Base-by-base conservation (phyloP, 2,329 filamentous ascomycete genomes). In the Sclerotinia subarctica region DNA sequence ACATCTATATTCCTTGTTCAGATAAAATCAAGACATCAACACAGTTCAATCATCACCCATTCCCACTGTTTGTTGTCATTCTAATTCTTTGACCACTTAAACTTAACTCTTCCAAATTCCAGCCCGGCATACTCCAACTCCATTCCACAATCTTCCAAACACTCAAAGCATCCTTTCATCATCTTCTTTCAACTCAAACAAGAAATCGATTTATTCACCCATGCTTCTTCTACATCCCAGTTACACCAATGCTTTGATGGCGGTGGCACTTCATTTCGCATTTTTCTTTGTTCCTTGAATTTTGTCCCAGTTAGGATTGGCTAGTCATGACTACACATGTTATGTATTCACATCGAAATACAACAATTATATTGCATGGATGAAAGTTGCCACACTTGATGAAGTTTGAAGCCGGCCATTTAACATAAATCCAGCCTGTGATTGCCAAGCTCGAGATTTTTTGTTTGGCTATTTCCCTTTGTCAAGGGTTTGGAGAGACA, bases 241-340 rank as follows among this genome's bases (percentile, higher is more conserved):
- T 38, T 51, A 24, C 46, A 26, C 32, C n/a, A 26, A 11, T 26
- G 0, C 17, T 15, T 29, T 21, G 5, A 19, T 29, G 56, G 56
- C 38, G 56, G 38, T 29, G 24, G 5, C 29, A 46, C 24, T 44
- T 38, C 29, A 26, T 62, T 38, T 35, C 32, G 21, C 29, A 15
- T 15, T 62, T 62, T 62, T 62, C 59, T 62, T 51, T 62, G 59
- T 62, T 51, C 59, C 2, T 15, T 15, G 21, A 26, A 5, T 13
- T 21, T 51, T 51, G 46, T 62, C 32, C 51, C 59, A 51, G 46
- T 32, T 8, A 13, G 1, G 2, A 4, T 38, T 2, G 1, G 32
- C 29, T 26, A 13, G n/a, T 19, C 5, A 6, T 51, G 59, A 38
- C 29, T 62, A 35, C 29, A 38, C n/a, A 62, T 49, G 4, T 60